phyloP scores from a whole-genome alignment of 345 rosid genomes.

The Ceriops tagal region DNA sequence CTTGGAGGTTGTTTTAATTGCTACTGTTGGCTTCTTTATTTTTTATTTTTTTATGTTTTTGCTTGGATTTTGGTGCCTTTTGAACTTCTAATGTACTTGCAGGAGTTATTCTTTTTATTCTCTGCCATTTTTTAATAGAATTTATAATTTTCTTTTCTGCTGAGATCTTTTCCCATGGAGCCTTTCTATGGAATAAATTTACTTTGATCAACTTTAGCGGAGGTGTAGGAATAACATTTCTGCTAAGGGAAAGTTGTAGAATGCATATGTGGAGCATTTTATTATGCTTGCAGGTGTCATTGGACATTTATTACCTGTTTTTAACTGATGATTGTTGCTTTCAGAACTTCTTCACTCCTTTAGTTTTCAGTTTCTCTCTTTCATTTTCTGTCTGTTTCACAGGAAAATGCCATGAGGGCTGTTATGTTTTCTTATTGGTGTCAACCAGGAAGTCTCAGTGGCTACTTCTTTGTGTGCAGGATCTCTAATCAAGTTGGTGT shows the following conservation, averaged over 20 bases:
- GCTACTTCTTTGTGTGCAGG: slow-evolving; percentile 46
- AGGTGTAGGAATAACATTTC: background rate
- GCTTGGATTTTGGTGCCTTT: slow-evolving; percentile 1
- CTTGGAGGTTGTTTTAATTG: background rate
- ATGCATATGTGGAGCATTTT: background rate
- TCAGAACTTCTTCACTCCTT: too few relatives aligned
- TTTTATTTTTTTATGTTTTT: background rate
- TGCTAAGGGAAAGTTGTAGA: too few relatives aligned
- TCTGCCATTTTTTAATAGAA: too few relatives aligned
- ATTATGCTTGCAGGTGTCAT: background rate
- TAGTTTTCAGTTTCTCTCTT: too few relatives aligned
- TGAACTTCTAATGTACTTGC: background rate
- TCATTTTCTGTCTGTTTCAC: background rate
- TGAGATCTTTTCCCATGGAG: background rate
- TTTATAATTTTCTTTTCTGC: background rate
- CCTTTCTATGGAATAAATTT: background rate
- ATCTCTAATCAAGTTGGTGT: slow-evolving; percentile 89
- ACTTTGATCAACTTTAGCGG: slow-evolving; percentile 2
- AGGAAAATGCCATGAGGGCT: background rate
- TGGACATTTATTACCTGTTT: too few relatives aligned
- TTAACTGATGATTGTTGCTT: too few relatives aligned
- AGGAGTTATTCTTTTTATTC: background rate
- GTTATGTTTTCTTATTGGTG: background rate
- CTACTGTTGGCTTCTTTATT: background rate
- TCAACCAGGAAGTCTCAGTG: background rate